Base-by-base conservation (phyloP, 257 asterid genomes). In the Avicennia marina region DNA sequence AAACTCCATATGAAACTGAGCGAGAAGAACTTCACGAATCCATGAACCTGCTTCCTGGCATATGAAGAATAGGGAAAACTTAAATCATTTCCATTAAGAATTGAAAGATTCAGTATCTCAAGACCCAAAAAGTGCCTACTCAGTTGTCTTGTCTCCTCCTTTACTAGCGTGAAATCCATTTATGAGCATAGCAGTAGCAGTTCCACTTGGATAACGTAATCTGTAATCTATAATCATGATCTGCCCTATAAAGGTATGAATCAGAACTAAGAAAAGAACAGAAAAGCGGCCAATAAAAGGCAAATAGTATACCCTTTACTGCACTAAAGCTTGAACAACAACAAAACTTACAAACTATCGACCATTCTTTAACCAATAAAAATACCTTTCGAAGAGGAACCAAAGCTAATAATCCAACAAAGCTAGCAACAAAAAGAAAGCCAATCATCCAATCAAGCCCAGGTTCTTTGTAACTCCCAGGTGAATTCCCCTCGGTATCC, bases 1-100 rank as follows among this genome's bases (percentile, higher is more conserved):
- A 68, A 73, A 55, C 79, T 76, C 89, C 89, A 78, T 7, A 76
- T 7, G 75, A 82, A 79, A 66, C 90, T 82, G 27, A 73, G 2
- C 2, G 86, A 73, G 63, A 82, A 71, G 63, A 73, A 72, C 56
- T 67, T 82, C 76, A 58, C 38, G 71, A 82, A 82, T 46, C 86
- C 86, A 17, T 29, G 67, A 20, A 82, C 80, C 58, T 82, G 90
- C 61, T 69, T 66, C 78, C 86, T 81, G 83, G 36, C 70, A 58
- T 32, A 33, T 9, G 29, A 13, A 40, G 36, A 31, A 17, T 4
- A 48, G 11, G 21, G 24, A 29, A 50, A 26, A 24, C 10, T 12
- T 50, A 19, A 45, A 25, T 16, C 49, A 40, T 11, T 63, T n/a
- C 22, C 26, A 13, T 5, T 27, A 3, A 43, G 4, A 26, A 8